A percentile compares a stretch with the other conserved stretches of the same genome.
Conservation (phyloP, 345 rosid species). For the Lumnitzera littorea region DNA sequence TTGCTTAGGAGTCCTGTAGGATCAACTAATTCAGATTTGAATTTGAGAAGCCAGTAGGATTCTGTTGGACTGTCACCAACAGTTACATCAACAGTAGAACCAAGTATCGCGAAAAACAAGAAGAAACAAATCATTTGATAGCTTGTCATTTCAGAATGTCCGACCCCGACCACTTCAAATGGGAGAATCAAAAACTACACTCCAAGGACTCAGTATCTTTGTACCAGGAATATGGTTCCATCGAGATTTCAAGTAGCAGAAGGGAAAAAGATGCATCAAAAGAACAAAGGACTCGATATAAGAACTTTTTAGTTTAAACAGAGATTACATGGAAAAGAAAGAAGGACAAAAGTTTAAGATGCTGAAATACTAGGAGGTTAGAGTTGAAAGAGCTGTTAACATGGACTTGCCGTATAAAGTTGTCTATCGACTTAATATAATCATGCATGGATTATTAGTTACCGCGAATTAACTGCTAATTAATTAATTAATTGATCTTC, state of each 20-base stretch:
- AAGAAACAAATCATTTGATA: conserved; percentile 17
- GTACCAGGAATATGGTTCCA: conserved; percentile 10
- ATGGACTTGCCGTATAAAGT: not conserved
- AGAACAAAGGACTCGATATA: conserved; percentile 4
- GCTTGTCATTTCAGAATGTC: conserved; percentile 25
- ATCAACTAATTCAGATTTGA: conserved; percentile 46
- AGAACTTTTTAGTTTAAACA: not conserved
- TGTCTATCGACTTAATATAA: not conserved
- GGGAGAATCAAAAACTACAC: conserved; percentile 14
- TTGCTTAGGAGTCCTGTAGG: conserved; percentile 34
- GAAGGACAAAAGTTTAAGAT: conserved; percentile 6
- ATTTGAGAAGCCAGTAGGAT: conserved; percentile 43
- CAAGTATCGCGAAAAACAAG: conserved; percentile 17
- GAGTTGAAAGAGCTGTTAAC: conserved; percentile 18
- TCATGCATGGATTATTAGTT: not conserved
- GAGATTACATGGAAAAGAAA: not conserved
- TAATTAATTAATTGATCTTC: not conserved
- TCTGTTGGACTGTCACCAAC: conserved; percentile 27
- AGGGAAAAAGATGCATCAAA: conserved; percentile 10
- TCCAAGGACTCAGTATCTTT: conserved; percentile 9
- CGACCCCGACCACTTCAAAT: conserved; percentile 5
- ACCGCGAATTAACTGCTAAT: conserved; percentile 3
- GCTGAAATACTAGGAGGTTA: conserved; percentile 12
- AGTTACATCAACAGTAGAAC: conserved; percentile 16
- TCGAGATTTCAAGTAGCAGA: conserved; percentile 11